Base-by-base conservation (phyloP, 331 rosid genomes). In the Malus hybrid region DNA sequence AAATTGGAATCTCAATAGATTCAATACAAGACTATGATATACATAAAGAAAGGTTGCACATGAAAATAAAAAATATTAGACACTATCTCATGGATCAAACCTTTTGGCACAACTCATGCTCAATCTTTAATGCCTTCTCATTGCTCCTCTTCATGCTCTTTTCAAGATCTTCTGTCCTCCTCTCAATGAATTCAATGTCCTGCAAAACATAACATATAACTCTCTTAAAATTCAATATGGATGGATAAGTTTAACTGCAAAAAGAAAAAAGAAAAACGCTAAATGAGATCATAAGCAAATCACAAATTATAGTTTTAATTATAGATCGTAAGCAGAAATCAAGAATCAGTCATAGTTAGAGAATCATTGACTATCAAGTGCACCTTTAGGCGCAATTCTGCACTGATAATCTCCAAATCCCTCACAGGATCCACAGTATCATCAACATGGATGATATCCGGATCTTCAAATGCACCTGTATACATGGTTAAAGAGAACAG, bases 61-160 rank as follows among this genome's bases (percentile, higher is more conserved):
- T 22, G 29, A 72, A 72, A 42, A 10, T 28, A 0, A 3, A 59
- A 33, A 73, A 10, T 12, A 74, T 16, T 4, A 16, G 11, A 33
- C 6, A 31, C 50, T 10, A 65, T 64, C 15, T 67, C 27, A 55
- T 48, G 20, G 67, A 64, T 9, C 83, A 77, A 71, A 94, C 99
- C 96, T 77, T 94, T 79, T 72, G 85, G 78, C 99, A 94, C 56
- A 93, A 85, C 46, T 94, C 97, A 5, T 29, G 97, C 90, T 94
- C 99, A 4, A 94, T 73, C 80, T 94, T 94, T 69, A 94, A 82
- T 80, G 89, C 97, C 88, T 94, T 94, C 88, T 94, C 99, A 68
- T 94, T 94, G 91, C 99, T 94, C 87, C 99, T 89, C 89, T 92
- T 94, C 99, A 94, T 90, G 91, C 97, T 92, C 86, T 94, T 94